Percentiles rank a stretch among this genome's conserved stretches.
Conservation (phyloP, 495 filamentous ascomycete genomes). For the Podospora tetraspora region DNA sequence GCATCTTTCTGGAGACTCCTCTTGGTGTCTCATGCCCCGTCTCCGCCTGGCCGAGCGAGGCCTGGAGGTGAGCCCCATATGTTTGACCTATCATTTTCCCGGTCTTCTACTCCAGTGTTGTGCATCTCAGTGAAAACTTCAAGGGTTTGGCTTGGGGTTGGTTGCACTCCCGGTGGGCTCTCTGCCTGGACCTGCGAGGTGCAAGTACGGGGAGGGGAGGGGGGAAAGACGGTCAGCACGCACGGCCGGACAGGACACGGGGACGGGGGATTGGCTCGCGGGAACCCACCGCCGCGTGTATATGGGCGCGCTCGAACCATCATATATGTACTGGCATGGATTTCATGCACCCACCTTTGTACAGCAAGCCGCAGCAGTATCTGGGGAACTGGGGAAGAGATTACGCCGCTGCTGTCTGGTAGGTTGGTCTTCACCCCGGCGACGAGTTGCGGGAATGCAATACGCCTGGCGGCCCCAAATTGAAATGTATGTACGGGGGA, state of each 20-base stretch:
- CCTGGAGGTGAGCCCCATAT: not conserved
- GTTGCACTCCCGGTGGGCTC: not conserved
- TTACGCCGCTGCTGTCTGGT: not conserved
- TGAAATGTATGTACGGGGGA: not conserved
- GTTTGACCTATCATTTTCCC: not conserved
- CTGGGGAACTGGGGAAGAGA: not conserved
- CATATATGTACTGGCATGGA: not conserved
- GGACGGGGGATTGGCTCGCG: not conserved
- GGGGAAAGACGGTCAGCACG: not conserved
- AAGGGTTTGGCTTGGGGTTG: not conserved
- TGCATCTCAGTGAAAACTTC: not conserved
- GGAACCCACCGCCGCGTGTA: not conserved
- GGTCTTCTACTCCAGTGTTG: not conserved
- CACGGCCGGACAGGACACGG: too few species aligned
- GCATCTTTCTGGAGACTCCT: not conserved
- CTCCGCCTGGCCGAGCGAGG: not conserved
- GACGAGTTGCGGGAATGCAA: too few species aligned
- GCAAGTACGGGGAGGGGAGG: not conserved
- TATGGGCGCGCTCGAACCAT: not conserved
- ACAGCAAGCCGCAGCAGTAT: not conserved
- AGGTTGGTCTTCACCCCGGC: too few species aligned
- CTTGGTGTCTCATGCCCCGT: not conserved
- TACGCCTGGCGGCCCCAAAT: not conserved
- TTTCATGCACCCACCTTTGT: not conserved
- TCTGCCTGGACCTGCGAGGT: not conserved